phyloP scores from a whole-genome alignment of 2,329 filamentous ascomycete species.

The Pseudopyrenochaeta lycopersici region DNA sequence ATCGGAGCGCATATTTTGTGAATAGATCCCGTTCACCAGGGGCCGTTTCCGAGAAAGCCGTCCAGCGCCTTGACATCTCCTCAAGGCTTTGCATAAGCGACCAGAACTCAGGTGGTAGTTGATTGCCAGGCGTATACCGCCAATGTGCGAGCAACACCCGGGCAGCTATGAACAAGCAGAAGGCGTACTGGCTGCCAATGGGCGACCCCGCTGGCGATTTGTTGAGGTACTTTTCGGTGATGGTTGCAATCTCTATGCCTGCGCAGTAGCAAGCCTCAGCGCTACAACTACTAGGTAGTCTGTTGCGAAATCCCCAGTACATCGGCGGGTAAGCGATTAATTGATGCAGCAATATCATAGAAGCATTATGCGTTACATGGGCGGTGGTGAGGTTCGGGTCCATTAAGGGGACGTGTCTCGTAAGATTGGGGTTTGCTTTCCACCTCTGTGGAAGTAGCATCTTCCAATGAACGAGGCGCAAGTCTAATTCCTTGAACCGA shows the following conservation, averaged over 20 bases:
- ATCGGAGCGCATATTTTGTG: slow-evolving; percentile 12
- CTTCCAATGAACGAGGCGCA: slow-evolving; percentile 30
- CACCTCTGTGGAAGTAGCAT: slow-evolving; percentile 31
- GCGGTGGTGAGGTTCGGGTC: slow-evolving; percentile 28
- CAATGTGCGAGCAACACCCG: slow-evolving; percentile 25
- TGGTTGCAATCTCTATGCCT: slow-evolving; percentile 24
- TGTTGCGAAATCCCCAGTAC: slow-evolving; percentile 18
- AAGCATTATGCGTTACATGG: slow-evolving; percentile 28
- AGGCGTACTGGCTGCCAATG: slow-evolving; percentile 22
- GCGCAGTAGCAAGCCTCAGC: slow-evolving; percentile 25
- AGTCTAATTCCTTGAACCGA: slow-evolving; percentile 30
- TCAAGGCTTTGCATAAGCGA: slow-evolving; percentile 26
- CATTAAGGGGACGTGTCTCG: slow-evolving; percentile 21
- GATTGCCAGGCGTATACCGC: slow-evolving; percentile 14
- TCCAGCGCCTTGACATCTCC: slow-evolving; percentile 24
- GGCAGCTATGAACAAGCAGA: slow-evolving; percentile 32
- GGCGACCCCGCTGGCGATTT: slow-evolving; percentile 19
- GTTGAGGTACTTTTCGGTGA: slow-evolving; percentile 25
- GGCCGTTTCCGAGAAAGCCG: not conserved
- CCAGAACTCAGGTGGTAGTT: slow-evolving; percentile 23
- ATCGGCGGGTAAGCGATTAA: slow-evolving; percentile 24
- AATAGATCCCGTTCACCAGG: slow-evolving; percentile 7
- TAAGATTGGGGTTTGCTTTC: slow-evolving; percentile 31
- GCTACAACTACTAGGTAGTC: slow-evolving; percentile 22
- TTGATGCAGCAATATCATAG: slow-evolving; percentile 27